Evolutionary conservation across 225 moss, liverwort and hornwort genomes (phyloP), one percentile per base, ranked within the genome.

Genomic region (Marchantia paleacea): DNA sequence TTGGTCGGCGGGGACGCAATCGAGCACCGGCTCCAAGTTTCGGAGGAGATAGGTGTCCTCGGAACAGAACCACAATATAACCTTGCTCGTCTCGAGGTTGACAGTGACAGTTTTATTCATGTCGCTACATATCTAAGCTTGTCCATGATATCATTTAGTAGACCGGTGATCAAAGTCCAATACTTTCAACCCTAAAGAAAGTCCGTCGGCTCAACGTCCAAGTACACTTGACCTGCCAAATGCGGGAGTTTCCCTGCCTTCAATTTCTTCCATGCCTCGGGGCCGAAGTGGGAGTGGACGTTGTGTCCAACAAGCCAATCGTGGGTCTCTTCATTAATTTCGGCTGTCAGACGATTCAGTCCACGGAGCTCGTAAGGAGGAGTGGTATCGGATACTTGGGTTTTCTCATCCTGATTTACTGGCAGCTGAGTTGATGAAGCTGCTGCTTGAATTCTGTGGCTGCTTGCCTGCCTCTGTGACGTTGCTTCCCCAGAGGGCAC

Each of bases 141-240:
- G 76, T 77, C 61, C 39, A 77, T 20, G 29, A 77, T 12, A 49
- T 72, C 18, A 73, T 83, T 78, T 28, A 65, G 9, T 39, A 2
- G 39, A 7, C 29, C 12, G 51, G 65, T 52, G 30, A 73, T 20
- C 31, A 70, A 26, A 52, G 50, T 31, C 15, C 64, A 13, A 65
- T 49, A 39, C 64, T 83, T 83, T 29, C 55, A 72, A 64, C 50
- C 31, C 78, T 49, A 79, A 19, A 73, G 29, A 48, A 83, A 65
- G 20, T 73, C 83, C 29, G 20, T 72, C 15, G 69, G 52, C 19
- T 49, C 54, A 12, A 77, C 70, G 9, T 70, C 76, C 52, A 50
- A 14, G 77, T 2, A 39, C 39, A 39, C 39, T 2, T 39, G 39
- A 39, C 39, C 39, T 39, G 39, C 39, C 39, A 39, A 62, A 19